These are phyloP conservation scores for Termitomyces sp. DNA, from an alignment of 768 basidiomycete genomes.

Conservation along the genomic window DNA sequence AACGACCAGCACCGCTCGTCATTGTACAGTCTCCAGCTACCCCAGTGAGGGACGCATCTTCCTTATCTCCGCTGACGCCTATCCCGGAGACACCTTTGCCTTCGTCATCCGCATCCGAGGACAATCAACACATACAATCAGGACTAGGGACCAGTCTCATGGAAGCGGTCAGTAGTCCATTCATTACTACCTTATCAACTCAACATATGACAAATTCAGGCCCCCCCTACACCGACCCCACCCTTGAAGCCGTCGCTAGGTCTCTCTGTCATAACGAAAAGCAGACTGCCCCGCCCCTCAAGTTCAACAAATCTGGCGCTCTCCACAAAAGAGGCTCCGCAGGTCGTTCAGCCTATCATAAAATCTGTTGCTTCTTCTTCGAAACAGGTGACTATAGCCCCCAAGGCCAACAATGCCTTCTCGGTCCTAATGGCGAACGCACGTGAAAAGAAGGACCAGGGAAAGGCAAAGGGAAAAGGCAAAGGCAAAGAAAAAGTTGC, in stretches of 20 bases:
- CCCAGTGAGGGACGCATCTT: conserved; percentile 15
- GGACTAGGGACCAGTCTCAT: conserved; percentile 21
- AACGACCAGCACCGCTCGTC: neutral
- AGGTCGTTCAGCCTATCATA: neutral
- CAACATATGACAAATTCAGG: neutral
- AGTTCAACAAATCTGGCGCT: conserved; percentile 6
- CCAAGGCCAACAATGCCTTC: conserved; percentile 27
- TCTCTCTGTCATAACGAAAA: conserved; percentile 18
- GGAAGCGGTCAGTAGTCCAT: conserved; percentile 19
- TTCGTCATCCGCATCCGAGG: conserved; percentile 11
- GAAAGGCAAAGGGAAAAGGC: conserved; percentile 17
- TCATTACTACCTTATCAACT: neutral
- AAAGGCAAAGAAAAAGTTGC: conserved; percentile 20
- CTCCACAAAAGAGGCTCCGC: neutral
- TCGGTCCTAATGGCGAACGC: conserved; percentile 27
- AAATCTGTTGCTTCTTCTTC: conserved; percentile 1
- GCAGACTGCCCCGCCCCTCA: conserved; percentile 32
- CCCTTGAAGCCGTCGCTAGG: conserved; percentile 13
- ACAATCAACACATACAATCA: conserved; percentile 18
- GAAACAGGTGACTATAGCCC: conserved; percentile 8
- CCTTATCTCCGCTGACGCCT: conserved; percentile 48
- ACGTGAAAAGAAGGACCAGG: conserved; percentile 14
- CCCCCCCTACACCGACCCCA: neutral
- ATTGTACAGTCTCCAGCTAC: conserved; percentile 19
- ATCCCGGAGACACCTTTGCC: conserved; percentile 44